phyloP scores from a whole-genome alignment of 2,329 filamentous ascomycete genomes.

The Fusarium phyllophilum region DNA sequence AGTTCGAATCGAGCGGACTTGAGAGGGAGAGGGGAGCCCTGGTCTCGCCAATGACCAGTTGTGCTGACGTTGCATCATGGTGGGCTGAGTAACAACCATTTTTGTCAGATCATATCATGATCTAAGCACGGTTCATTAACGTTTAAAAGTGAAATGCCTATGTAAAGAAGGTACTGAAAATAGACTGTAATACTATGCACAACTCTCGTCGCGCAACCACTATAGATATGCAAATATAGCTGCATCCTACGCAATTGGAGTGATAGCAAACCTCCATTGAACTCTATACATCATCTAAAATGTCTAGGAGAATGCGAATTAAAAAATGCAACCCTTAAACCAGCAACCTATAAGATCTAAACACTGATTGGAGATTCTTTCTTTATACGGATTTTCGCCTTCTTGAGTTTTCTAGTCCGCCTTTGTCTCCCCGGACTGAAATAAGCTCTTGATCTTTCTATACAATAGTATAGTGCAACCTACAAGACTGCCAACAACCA shows the following conservation, averaged over 20 bases:
- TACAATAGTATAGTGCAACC: neutral
- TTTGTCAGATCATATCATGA: neutral
- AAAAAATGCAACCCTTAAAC: rapidly evolving
- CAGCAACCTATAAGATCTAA: rapidly evolving
- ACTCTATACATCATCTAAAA: no score
- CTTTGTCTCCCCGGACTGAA: neutral
- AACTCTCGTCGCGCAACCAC: neutral
- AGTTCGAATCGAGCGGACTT: no score
- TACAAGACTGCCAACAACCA: neutral
- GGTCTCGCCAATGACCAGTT: neutral
- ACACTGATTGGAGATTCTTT: neutral
- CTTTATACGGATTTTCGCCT: rapidly evolving
- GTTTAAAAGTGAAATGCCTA: rapidly evolving
- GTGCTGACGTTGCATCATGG: neutral
- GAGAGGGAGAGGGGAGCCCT: neutral
- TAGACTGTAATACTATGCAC: neutral
- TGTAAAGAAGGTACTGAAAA: rapidly evolving
- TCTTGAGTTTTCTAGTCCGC: rapidly evolving
- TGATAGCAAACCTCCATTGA: rapidly evolving
- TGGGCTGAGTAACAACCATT: neutral
- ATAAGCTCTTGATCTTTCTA: neutral
- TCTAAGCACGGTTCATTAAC: neutral
- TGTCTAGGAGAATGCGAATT: rapidly evolving
- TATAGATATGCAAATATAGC: neutral
- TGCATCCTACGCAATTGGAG: neutral